phyloP scores from a whole-genome alignment of 495 filamentous ascomycete genomes.

The Neurospora discreta region DNA sequence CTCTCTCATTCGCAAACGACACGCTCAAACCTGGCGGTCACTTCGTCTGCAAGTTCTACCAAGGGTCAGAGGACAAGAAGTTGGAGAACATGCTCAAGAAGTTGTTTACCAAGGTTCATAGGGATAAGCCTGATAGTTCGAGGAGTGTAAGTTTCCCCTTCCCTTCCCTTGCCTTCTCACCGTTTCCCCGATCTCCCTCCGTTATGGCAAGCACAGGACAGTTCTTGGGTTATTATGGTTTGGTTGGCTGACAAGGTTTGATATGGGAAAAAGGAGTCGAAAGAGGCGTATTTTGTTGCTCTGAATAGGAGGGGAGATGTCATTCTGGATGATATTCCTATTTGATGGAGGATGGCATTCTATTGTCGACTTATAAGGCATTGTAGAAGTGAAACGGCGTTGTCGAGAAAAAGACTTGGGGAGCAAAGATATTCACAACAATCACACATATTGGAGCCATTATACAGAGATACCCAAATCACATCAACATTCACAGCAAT shows the following conservation, averaged over 20 bases:
- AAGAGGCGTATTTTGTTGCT: constrained; percentile 78
- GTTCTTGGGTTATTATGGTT: neutral
- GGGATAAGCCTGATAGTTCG: constrained; percentile 85
- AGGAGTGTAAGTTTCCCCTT: constrained; percentile 53
- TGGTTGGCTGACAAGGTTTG: neutral
- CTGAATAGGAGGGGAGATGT: constrained; percentile 45
- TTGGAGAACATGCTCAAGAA: constrained; percentile 60
- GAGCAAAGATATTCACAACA: neutral
- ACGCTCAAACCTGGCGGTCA: constrained; percentile 72
- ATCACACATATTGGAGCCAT: neutral
- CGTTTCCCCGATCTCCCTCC: neutral
- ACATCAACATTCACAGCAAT: neutral
- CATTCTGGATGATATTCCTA: constrained; percentile 14
- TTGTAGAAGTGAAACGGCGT: neutral
- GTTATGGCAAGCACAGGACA: neutral
- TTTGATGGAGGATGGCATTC: neutral
- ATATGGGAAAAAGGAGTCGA: constrained; percentile 58
- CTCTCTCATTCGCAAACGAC: constrained; percentile 71
- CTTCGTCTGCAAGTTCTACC: constrained; percentile 97
- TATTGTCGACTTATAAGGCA: neutral
- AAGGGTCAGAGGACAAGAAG: constrained; percentile 71
- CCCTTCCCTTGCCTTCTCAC: neutral
- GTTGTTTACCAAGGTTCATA: constrained; percentile 65
- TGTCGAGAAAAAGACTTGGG: neutral
- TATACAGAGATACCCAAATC: neutral